Base-by-base conservation (phyloP, 495 filamentous ascomycete species). In the Glarea lozoyensis region DNA sequence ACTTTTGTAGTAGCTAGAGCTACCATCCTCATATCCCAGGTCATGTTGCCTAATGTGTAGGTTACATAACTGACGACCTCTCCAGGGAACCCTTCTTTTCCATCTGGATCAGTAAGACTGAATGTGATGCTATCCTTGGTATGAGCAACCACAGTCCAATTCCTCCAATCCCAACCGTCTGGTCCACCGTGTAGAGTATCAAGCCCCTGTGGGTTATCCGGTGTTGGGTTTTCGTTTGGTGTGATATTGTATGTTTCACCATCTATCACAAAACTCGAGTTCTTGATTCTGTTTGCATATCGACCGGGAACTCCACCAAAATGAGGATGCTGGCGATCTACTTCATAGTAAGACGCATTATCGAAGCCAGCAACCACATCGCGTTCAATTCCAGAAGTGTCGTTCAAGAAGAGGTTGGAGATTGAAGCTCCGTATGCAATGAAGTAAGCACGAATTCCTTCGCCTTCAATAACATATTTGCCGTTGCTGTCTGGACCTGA, bases 231-330 rank as follows among this genome's bases (percentile, higher is more conserved):
- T 55, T 94, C 86, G 60, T 90, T 92, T 24, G 79, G 62, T n/a
- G 48, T 36, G 12, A 86, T 64, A 45, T 88, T 70, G 53, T 81
- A 90, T 0, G 59, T 67, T 11, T 50, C 50, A 17, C 76, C 81
- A 38, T 86, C 81, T 45, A 90, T 72, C 45, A 68, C 70, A 55
- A 92, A 94, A 7, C 76, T 84, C 48, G 77, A 79, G 60, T 92
- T 92, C 69, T 82, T 86, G 64, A 92, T 94, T 23, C 84, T 79
- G 62, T 94, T 90, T 31, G 84, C 85, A 54, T 89, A 90, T 13
- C 85, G 81, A 25, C 86, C 86, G 4, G 79, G 81, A n/a, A 86
- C 73, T 5, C 79, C 69, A 31, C 85, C 84, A 45, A 85, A 82
- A 67, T 81, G 85, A 37, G 83, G 84, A 62, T 85, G 83, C 39